Percentiles rank a stretch among this genome's conserved stretches.
Evolutionary conservation across 208 protist species (phyloP).

Genomic region (Leishmania martiniquensis): DNA sequence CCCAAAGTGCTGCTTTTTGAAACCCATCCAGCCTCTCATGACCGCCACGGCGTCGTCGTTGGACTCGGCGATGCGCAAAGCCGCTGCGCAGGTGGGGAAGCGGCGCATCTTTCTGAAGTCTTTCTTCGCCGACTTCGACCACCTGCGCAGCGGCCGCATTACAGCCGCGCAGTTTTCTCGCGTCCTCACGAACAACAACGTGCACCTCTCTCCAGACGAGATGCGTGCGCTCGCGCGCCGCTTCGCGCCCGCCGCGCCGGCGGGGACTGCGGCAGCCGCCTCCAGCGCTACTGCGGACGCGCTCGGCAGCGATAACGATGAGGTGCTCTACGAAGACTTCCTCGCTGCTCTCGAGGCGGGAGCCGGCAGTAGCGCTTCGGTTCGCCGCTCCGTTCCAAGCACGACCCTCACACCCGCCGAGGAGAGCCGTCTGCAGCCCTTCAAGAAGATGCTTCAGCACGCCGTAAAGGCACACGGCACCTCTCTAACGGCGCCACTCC

Average conservation of each 20-base stretch:
- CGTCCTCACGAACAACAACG: slow-evolving; percentile 55
- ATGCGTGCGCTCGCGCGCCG: slow-evolving; percentile 31
- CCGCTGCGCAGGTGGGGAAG: slow-evolving; percentile 54
- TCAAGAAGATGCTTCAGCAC: slow-evolving; percentile 49
- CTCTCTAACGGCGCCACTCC: slow-evolving; percentile 57
- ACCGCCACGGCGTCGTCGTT: background rate
- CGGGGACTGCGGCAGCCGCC: slow-evolving; percentile 2
- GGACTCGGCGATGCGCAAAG: slow-evolving; percentile 43
- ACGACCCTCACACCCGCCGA: slow-evolving; percentile 50
- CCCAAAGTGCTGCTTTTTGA: background rate
- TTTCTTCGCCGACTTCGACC: slow-evolving; percentile 88
- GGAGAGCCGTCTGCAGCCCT: slow-evolving; percentile 36
- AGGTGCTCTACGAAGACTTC: slow-evolving; percentile 62
- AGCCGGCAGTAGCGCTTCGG: slow-evolving; percentile 21
- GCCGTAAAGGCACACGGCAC: slow-evolving; percentile 52
- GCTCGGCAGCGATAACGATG: background rate
- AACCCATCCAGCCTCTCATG: slow-evolving; percentile 6
- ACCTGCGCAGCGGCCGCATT: slow-evolving; percentile 72
- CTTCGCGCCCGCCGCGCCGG: slow-evolving; percentile 30
- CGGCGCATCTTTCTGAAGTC: slow-evolving; percentile 80
- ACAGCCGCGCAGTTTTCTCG: slow-evolving; percentile 79
- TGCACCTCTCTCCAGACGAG: slow-evolving; percentile 60
- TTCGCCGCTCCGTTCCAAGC: slow-evolving; percentile 17
- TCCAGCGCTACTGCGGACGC: slow-evolving; percentile 1
- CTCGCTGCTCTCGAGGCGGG: slow-evolving; percentile 44